phyloP scores from a whole-genome alignment of 2,329 filamentous ascomycete genomes.

The Trichoderma sp. region DNA sequence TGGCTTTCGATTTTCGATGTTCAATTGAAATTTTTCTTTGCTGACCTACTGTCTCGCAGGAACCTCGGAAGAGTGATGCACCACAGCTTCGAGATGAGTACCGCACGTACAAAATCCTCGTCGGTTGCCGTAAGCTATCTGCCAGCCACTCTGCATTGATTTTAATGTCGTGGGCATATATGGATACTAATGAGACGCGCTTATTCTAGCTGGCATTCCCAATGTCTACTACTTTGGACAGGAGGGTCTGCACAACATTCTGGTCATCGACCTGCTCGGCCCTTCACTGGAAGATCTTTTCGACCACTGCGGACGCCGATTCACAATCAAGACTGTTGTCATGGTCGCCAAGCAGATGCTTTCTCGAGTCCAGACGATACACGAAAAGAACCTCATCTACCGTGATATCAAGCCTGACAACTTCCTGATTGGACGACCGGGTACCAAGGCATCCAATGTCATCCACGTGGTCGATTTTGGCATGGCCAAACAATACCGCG shows the following conservation, averaged over 20 bases:
- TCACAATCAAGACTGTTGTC: slow-evolving; percentile 95
- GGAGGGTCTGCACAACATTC: slow-evolving; percentile 97
- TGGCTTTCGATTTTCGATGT: neutral
- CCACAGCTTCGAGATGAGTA: slow-evolving; percentile 98
- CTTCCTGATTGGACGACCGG: slow-evolving; percentile 92
- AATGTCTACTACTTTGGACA: slow-evolving; percentile 99
- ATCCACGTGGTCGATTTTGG: slow-evolving; percentile 99
- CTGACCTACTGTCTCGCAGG: slow-evolving; percentile 53
- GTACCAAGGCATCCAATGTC: slow-evolving; percentile 93
- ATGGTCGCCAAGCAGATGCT: slow-evolving; percentile 99
- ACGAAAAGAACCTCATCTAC: slow-evolving; percentile 99
- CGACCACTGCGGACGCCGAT: slow-evolving; percentile 93
- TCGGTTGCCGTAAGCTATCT: slow-evolving; percentile 85
- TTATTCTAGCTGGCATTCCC: slow-evolving; percentile 82
- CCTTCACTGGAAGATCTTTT: slow-evolving; percentile 96
- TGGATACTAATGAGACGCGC: slow-evolving; percentile 9
- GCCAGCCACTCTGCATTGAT: neutral
- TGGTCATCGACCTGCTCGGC: slow-evolving; percentile 94
- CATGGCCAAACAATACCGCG: slow-evolving; percentile 99
- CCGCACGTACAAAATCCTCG: slow-evolving; percentile 98
- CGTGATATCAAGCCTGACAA: slow-evolving; percentile 99
- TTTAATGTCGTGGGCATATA: neutral
- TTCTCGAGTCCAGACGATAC: slow-evolving; percentile 88
- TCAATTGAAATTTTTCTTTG: neutral
- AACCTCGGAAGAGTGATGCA: slow-evolving; percentile 98